Evolutionary conservation across 2,329 filamentous ascomycete genomes (phyloP).

Genomic region (Cladophialophora carrionii): DNA sequence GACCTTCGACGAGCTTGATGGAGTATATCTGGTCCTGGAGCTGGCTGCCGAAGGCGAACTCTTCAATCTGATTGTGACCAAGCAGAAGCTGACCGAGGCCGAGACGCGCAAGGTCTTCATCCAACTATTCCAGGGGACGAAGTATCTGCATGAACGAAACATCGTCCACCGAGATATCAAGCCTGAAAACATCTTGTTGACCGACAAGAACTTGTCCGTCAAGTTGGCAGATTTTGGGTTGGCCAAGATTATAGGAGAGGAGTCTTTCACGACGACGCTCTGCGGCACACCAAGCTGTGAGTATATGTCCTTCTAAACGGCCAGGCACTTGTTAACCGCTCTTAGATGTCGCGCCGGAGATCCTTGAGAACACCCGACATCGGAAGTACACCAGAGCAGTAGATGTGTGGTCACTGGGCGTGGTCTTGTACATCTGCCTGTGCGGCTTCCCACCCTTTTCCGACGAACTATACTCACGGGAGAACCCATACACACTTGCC

Average conservation of each 20-base stretch:
- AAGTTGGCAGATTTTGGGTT: conserved; percentile 97
- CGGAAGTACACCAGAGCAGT: conserved; percentile 93
- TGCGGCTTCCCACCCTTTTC: conserved; percentile 97
- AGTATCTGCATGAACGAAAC: conserved; percentile 94
- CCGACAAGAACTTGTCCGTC: conserved; percentile 80
- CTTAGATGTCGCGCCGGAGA: conserved; percentile 86
- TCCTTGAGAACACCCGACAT: conserved; percentile 77
- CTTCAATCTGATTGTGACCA: conserved; percentile 92
- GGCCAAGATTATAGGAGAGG: conserved; percentile 97
- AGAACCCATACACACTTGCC: conserved; percentile 83
- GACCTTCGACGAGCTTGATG: conserved; percentile 88
- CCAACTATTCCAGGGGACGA: conserved; percentile 90
- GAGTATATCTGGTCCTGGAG: conserved; percentile 89
- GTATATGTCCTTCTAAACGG: conserved; percentile 40
- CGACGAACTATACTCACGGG: conserved; percentile 79
- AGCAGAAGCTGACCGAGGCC: conserved; percentile 80
- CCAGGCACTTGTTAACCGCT: conserved; percentile 12
- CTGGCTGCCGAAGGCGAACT: conserved; percentile 90
- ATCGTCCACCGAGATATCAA: conserved; percentile 98
- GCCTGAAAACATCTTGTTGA: conserved; percentile 90
- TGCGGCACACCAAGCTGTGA: conserved; percentile 89
- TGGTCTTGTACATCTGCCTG: conserved; percentile 94
- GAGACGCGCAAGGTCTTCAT: conserved; percentile 85
- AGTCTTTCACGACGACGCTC: conserved; percentile 94
- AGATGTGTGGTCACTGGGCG: conserved; percentile 95